Conservation (phyloP, 768 basidiomycete genomes). For the Pleurotus eryngii region DNA sequence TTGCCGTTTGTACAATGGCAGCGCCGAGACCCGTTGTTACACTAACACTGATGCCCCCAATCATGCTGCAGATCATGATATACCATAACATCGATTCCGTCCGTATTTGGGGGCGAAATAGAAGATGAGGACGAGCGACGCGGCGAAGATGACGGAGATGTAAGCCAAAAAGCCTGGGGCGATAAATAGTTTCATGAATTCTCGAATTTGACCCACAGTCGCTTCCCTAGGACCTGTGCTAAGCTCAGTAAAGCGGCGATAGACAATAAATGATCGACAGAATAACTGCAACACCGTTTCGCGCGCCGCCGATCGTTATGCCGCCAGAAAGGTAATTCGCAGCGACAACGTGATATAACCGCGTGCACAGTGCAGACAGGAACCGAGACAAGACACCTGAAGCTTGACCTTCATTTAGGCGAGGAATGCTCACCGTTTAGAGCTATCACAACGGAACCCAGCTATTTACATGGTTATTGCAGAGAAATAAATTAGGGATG, state of each 20-base stretch:
- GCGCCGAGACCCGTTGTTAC: conserved; percentile 93
- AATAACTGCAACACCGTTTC: conserved; percentile 13
- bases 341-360: too few relatives aligned
- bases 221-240: conserved; percentile 61
- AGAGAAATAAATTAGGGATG: background rate
- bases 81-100: conserved; percentile 93
- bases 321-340: too few relatives aligned
- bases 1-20: conserved; percentile 77
- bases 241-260: background rate
- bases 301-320: background rate
- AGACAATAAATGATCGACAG: conserved; percentile 13
- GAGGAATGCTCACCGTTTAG: conserved; percentile 60
- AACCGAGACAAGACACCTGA: too few relatives aligned
- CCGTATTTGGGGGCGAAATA: conserved; percentile 87
- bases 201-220: conserved; percentile 62
- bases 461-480: conserved; percentile 31
- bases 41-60: conserved; percentile 92
- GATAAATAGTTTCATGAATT: conserved; percentile 79
- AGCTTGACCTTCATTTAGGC: background rate
- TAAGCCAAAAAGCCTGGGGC: conserved; percentile 80
- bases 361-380: too few relatives aligned
- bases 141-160: conserved; percentile 57
- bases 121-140: conserved; percentile 70
- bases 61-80: conserved; percentile 92
- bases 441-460: conserved; percentile 87